phyloP scores from a whole-genome alignment of 768 basidiomycete species.

The Exidia glandulosa region DNA sequence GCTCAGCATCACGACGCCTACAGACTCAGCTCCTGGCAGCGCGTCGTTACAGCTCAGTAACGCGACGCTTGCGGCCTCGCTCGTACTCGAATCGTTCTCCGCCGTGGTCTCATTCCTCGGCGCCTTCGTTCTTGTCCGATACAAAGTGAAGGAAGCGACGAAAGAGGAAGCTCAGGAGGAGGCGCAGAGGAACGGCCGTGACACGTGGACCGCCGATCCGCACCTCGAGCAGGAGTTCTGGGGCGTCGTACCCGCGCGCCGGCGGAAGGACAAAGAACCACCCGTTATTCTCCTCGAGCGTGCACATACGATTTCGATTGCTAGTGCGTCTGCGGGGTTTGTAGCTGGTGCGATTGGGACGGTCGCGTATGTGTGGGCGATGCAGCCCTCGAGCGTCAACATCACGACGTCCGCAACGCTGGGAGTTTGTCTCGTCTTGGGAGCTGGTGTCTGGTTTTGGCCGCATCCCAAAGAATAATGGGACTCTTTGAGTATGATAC shows the following conservation, averaged over 20 bases:
- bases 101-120: slow-evolving; percentile 41
- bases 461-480: not conserved
- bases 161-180: slow-evolving; percentile 19
- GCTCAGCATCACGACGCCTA: slow-evolving; percentile 33
- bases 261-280: slow-evolving; percentile 1
- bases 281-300: slow-evolving; percentile 32
- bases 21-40: slow-evolving; percentile 1
- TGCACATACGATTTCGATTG: slow-evolving; percentile 38
- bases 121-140: slow-evolving; percentile 44
- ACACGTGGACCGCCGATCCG: slow-evolving; percentile 23
- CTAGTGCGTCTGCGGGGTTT: slow-evolving; percentile 37
- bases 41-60: slow-evolving; percentile 20
- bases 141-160: slow-evolving; percentile 43
- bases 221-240: slow-evolving; percentile 41
- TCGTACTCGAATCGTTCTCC: slow-evolving; percentile 38
- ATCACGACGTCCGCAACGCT: slow-evolving; percentile 32
- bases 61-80: slow-evolving; percentile 38
- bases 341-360: slow-evolving; percentile 39
- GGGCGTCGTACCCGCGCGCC: slow-evolving; percentile 26
- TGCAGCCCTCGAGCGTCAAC: slow-evolving; percentile 33
- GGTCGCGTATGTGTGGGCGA: slow-evolving; percentile 40
- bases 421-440: slow-evolving; percentile 20
- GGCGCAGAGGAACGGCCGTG: not conserved
- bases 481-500: too few species aligned
- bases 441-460: not conserved